Conservation (phyloP, 768 basidiomycete genomes). For the Flagelloscypha sp. region DNA sequence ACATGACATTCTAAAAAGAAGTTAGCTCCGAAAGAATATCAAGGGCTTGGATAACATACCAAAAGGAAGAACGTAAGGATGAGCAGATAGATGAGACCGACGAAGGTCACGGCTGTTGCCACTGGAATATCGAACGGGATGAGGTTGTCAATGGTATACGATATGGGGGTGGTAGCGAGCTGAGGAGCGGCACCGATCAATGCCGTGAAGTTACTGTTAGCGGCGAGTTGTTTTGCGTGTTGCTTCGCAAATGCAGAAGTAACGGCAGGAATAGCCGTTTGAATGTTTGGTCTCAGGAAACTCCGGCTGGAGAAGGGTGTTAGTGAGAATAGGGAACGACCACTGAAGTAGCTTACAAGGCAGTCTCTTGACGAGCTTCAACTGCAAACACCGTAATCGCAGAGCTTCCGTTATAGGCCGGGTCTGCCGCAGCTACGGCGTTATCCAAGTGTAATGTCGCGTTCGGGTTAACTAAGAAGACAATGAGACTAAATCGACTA, state of each 20-base stretch:
- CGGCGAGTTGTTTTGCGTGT: conserved; percentile 20
- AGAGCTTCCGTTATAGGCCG: conserved; percentile 36
- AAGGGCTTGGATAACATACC: no score
- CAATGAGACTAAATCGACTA: neutral
- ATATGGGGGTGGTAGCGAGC: conserved; percentile 40
- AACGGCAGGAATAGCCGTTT: conserved; percentile 28
- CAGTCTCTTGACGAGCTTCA: conserved; percentile 50
- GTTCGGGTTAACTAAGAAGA: conserved; percentile 30
- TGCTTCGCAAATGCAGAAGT: conserved; percentile 24
- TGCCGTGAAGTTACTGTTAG: conserved; percentile 18
- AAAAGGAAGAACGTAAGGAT: conserved; percentile 23
- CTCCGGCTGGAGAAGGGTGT: conserved; percentile 21
- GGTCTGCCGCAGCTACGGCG: conserved; percentile 31
- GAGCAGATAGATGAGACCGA: conserved; percentile 46
- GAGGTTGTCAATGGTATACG: conserved; percentile 40
- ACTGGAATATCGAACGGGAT: conserved; percentile 52
- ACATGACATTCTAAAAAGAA: conserved; percentile 15
- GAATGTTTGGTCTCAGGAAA: conserved; percentile 26
- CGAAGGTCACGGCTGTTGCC: conserved; percentile 46
- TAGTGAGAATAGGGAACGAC: neutral
- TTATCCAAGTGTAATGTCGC: conserved; percentile 27
- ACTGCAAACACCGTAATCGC: conserved; percentile 41
- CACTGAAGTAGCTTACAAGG: conserved; percentile 34
- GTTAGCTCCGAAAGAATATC: no score
- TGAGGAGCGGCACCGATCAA: conserved; percentile 41